Percentiles rank a stretch among this genome's conserved stretches.
Evolutionary conservation across 495 filamentous ascomycete species (phyloP).

Genomic region (Neurospora tetrasperma): DNA sequence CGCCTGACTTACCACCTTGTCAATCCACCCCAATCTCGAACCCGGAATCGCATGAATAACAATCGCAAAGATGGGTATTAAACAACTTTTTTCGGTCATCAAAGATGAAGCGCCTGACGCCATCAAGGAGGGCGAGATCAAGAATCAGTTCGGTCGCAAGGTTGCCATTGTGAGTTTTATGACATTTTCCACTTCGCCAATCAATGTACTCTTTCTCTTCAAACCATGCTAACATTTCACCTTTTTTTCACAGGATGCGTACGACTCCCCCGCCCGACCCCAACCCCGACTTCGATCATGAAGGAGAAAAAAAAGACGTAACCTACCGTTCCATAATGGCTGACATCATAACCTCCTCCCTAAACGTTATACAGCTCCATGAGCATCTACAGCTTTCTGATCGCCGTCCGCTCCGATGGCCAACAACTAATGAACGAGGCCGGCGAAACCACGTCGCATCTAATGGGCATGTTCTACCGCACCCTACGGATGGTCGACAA

Average conservation of each 20-base stretch:
- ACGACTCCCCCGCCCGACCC: constrained; percentile 24
- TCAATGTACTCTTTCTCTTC: constrained; percentile 10
- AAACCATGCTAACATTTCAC: not conserved
- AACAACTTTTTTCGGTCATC: constrained; percentile 77
- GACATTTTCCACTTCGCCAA: not conserved
- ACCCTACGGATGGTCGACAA: constrained; percentile 97
- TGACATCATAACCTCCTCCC: constrained; percentile 11
- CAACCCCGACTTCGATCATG: not conserved
- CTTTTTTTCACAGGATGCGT: constrained; percentile 62
- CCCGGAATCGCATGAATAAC: not conserved
- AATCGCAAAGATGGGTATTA: constrained; percentile 69
- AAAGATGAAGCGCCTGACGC: constrained; percentile 85
- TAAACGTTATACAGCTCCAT: constrained; percentile 56
- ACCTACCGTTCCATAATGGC: constrained; percentile 1
- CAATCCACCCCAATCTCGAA: not conserved
- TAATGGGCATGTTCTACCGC: constrained; percentile 99
- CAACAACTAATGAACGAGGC: constrained; percentile 89
- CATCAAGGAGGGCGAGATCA: constrained; percentile 94
- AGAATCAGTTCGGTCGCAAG: constrained; percentile 95
- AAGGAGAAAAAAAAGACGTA: not conserved
- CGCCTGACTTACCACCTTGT: not conserved
- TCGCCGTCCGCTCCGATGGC: constrained; percentile 92
- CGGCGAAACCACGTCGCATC: constrained; percentile 91
- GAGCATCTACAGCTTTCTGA: constrained; percentile 97
- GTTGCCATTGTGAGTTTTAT: constrained; percentile 75